Conservation (phyloP, 2,329 filamentous ascomycete species). For the Eutypella sp. region DNA sequence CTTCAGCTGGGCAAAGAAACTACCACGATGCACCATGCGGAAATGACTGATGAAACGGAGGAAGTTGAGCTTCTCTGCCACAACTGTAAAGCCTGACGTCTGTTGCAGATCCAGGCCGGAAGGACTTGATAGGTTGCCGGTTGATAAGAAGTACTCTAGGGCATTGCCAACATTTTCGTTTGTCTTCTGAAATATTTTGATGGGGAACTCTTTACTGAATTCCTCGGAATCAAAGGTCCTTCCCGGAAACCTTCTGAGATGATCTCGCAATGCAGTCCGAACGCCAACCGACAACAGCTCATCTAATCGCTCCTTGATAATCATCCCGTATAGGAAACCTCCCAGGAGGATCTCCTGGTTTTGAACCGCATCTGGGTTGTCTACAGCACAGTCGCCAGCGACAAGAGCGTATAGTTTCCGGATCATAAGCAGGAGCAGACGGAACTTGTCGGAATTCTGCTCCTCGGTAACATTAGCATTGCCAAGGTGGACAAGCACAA, state of each 20-base stretch:
- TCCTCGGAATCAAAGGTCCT: slow-evolving; percentile 71
- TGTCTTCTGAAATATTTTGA: slow-evolving; percentile 71
- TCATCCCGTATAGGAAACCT: slow-evolving; percentile 90
- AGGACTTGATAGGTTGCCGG: slow-evolving; percentile 85
- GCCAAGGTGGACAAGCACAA: slow-evolving; percentile 88
- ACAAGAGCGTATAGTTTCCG: slow-evolving; percentile 91
- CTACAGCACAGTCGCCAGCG: slow-evolving; percentile 84
- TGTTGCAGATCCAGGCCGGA: slow-evolving; percentile 94
- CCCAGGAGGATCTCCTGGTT: slow-evolving; percentile 94
- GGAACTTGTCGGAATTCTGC: slow-evolving; percentile 89
- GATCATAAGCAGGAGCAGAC: slow-evolving; percentile 91
- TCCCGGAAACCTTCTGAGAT: slow-evolving; percentile 49
- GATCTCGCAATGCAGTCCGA: slow-evolving; percentile 50
- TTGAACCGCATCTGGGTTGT: slow-evolving; percentile 95
- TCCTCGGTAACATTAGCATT: slow-evolving; percentile 76
- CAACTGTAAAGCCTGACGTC: slow-evolving; percentile 89
- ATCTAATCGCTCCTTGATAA: slow-evolving; percentile 90
- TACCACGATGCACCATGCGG: slow-evolving; percentile 97
- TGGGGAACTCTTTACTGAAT: slow-evolving; percentile 75
- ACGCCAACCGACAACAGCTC: slow-evolving; percentile 67
- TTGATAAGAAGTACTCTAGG: slow-evolving; percentile 93
- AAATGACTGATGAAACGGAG: slow-evolving; percentile 98
- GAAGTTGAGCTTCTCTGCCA: slow-evolving; percentile 98
- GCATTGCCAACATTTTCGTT: slow-evolving; percentile 85
- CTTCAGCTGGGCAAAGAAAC: slow-evolving; percentile 96